phyloP scores from a whole-genome alignment of 225 moss, liverwort and hornwort species.

The Anthoceros angustus region DNA sequence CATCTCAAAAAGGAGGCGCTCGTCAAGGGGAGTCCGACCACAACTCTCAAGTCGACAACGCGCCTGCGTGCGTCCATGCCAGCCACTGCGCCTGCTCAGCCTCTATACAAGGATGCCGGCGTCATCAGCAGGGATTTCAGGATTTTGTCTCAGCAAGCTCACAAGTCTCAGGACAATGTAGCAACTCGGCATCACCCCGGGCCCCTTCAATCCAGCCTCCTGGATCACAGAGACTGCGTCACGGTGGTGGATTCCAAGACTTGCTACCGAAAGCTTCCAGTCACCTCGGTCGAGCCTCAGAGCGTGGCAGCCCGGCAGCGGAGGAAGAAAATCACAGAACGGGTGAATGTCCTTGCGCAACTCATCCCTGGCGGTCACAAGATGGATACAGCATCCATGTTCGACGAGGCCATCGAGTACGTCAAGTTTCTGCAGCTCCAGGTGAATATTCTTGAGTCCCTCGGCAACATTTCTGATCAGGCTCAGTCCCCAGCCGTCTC shows the following conservation, averaged over 20 bases:
- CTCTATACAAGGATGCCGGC: no score
- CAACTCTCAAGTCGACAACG: no score
- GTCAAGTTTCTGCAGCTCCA: constrained; percentile 90
- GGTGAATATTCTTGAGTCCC: constrained; percentile 61
- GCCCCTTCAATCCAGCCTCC: constrained; percentile 11
- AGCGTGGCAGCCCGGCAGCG: constrained; percentile 86
- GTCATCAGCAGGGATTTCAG: background rate
- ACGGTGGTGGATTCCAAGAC: constrained; percentile 18
- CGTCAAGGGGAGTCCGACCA: background rate
- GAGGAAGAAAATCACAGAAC: constrained; percentile 82
- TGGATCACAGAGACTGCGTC: background rate
- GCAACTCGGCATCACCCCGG: constrained; percentile 1
- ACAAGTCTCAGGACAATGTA: background rate
- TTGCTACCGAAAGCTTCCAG: constrained; percentile 33
- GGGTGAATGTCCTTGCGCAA: constrained; percentile 60
- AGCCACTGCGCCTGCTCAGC: no score
- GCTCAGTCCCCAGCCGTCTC: constrained; percentile 5
- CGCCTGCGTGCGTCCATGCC: no score
- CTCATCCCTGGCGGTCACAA: constrained; percentile 77
- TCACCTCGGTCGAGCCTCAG: constrained; percentile 83
- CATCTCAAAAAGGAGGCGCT: constrained; percentile 21
- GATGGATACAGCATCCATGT: constrained; percentile 81
- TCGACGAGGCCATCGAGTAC: constrained; percentile 91
- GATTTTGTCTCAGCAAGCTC: background rate
- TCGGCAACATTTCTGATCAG: background rate